Evolutionary conservation across 495 filamentous ascomycete species (phyloP), one percentile per base, ranked within the genome.

Genomic region (Tuber melanosporum): DNA sequence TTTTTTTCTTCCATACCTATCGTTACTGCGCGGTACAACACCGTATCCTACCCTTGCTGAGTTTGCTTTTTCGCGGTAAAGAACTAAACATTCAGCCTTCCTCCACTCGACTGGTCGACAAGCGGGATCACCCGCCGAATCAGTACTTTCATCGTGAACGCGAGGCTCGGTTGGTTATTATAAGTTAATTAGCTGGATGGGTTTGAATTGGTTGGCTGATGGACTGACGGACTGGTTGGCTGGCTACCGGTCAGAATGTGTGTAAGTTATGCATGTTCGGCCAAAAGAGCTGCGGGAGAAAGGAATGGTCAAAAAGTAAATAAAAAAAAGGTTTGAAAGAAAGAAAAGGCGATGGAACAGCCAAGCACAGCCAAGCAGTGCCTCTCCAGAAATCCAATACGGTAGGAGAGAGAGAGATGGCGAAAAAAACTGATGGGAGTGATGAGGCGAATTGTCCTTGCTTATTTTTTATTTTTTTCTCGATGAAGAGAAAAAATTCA

Each of bases 21-120:
- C n/a, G 26, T 36, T 5, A 6, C 26, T 19, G 14, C 4, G 4
- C 15, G 45, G 45, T 46, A 46, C 17, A 15, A 66, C 17, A 36
- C 57, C 26, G 52, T 62, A 62, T 62, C 22, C 52, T 22, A 62
- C 22, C 52, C n/a, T 14, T 62, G 52, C 52, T n/a, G 22, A 10
- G 73, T 73, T 79, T 80, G 79, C 62, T 79, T 79, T 72, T 41
- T 70, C 70, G 45, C 73, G 45, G 73, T 71, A 79, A 46, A 46
- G 71, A 43, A 66, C n/a, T 62, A 26, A 36, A 66, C 32, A 66
- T 36, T 66, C 57, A 66, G 57, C 57, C 57, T 62, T 62, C 52
- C 26, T 15, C 26, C 3, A 32, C 32, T 66, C 57, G 14, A 36
- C 57, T 36, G 26, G 32, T 66, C 26, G 6, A 36, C 32, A 36